Percentiles rank a stretch among this genome's conserved stretches.
Evolutionary conservation across 2,329 filamentous ascomycete genomes (phyloP).

Genomic region (Nothomitra cinnamomea): DNA sequence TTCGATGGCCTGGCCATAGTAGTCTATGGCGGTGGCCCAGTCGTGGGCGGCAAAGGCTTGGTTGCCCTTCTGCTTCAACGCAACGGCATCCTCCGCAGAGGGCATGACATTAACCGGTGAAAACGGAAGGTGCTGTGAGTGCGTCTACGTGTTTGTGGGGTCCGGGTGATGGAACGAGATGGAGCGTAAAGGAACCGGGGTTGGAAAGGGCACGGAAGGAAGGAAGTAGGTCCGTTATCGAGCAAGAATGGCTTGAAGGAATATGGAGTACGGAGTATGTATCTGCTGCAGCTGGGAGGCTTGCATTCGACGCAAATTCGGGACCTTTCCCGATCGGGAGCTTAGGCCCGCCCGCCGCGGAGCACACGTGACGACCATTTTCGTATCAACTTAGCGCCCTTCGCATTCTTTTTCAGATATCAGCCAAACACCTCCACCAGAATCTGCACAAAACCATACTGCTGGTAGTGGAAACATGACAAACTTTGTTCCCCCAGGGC

Average conservation of each 20-base stretch:
- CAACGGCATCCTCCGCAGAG: constrained; percentile 45
- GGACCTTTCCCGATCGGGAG: no score
- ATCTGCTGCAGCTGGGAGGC: no score
- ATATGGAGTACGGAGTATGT: no score
- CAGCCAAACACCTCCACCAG: no score
- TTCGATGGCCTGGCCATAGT: constrained; percentile 77
- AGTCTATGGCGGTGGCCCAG: constrained; percentile 65
- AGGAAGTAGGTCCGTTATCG: no score
- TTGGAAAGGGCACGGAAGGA: not conserved
- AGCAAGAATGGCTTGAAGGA: not conserved
- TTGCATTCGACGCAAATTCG: no score
- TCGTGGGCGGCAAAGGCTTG: constrained; percentile 79
- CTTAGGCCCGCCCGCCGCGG: no score
- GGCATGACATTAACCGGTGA: constrained; percentile 16
- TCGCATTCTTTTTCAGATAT: no score
- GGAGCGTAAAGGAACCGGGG: constrained; percentile 9
- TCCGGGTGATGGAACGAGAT: constrained; percentile 8
- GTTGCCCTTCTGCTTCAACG: constrained; percentile 87
- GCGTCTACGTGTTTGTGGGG: no score
- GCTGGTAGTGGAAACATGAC: not conserved
- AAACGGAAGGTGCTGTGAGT: not conserved
- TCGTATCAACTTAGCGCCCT: no score
- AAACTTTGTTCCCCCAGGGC: constrained; percentile 8
- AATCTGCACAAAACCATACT: no score
- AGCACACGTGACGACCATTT: no score